These are phyloP conservation scores for Alternaria metachromatica DNA, from an alignment of 2,329 filamentous ascomycete species.

Conservation along the genomic window DNA sequence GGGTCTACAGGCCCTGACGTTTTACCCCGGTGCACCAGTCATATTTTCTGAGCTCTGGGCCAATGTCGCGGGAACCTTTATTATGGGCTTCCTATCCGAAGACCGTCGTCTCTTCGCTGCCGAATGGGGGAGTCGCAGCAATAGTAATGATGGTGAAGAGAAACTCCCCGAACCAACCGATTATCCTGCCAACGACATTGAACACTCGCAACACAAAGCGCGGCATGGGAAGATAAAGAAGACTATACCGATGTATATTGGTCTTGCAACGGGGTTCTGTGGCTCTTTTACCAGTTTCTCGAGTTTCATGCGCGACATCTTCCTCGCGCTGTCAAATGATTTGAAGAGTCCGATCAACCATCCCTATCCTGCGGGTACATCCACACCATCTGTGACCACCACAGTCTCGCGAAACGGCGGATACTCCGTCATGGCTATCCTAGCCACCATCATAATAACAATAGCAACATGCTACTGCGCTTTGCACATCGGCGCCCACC, in stretches of 20 bases:
- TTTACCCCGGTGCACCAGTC: conserved; percentile 78
- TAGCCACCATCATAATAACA: conserved; percentile 77
- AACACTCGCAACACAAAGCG: conserved; percentile 22
- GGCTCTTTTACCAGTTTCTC: conserved; percentile 92
- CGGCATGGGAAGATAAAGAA: conserved; percentile 69
- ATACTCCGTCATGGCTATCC: conserved; percentile 81
- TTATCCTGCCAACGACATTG: background rate
- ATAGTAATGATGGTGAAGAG: conserved; percentile 8
- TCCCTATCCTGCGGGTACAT: conserved; percentile 29
- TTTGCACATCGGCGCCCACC: conserved; percentile 74
- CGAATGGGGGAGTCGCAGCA: conserved; percentile 63
- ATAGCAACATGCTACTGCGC: conserved; percentile 73
- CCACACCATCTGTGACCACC: conserved; percentile 36
- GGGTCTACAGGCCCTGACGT: conserved; percentile 78
- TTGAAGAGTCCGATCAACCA: conserved; percentile 62
- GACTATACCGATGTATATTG: conserved; percentile 86
- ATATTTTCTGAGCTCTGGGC: conserved; percentile 82
- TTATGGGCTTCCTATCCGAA: conserved; percentile 87
- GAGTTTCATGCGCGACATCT: conserved; percentile 79
- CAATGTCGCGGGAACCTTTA: conserved; percentile 79
- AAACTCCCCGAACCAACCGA: conserved; percentile 26
- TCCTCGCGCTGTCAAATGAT: conserved; percentile 79
- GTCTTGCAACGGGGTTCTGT: conserved; percentile 84
- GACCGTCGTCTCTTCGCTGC: conserved; percentile 76
- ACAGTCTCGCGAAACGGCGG: conserved; percentile 68